phyloP scores from a whole-genome alignment of 352 stramenopile genomes.

The Globisporangium spiculum region DNA sequence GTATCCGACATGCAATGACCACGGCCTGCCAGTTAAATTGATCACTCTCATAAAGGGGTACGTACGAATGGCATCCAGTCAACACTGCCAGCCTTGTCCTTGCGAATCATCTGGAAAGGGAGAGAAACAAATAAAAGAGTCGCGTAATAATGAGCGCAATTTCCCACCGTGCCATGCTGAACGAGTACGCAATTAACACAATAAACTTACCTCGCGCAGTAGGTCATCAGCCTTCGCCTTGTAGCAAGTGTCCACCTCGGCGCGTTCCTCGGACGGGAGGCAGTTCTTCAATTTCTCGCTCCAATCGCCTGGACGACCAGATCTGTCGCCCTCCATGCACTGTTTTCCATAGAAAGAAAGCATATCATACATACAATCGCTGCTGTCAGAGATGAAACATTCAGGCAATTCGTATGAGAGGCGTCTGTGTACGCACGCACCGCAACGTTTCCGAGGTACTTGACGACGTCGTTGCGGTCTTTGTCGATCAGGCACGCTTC shows the following conservation, averaged over 20 bases:
- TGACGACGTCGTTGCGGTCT: conserved; percentile 65
- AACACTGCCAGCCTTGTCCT: conserved; percentile 43
- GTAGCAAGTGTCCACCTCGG: conserved; percentile 56
- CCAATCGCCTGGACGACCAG: conserved; percentile 67
- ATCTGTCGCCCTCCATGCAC: conserved; percentile 80
- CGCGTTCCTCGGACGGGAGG: conserved; percentile 55
- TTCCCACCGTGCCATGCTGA: not conserved
- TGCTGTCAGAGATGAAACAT: not conserved
- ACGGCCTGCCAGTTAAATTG: not conserved
- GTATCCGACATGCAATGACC: not conserved
- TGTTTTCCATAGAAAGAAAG: conserved; percentile 16
- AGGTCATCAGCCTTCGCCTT: conserved; percentile 52
- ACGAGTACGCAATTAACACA: not conserved
- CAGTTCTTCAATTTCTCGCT: conserved; percentile 68
- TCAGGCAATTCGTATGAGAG: not conserved
- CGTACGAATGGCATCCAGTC: conserved; percentile 80
- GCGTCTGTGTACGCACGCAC: conserved; percentile 27
- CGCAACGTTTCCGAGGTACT: conserved; percentile 71
- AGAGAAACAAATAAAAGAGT: not conserved
- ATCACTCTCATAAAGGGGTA: not conserved
- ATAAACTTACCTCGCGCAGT: conserved; percentile 35
- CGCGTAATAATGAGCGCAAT: not conserved
- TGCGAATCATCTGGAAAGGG: conserved; percentile 51
- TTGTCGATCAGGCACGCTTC: conserved; percentile 73
- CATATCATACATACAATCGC: not conserved